Base-by-base conservation (phyloP, 2,329 filamentous ascomycete genomes). In the Penicillium sp. region DNA sequence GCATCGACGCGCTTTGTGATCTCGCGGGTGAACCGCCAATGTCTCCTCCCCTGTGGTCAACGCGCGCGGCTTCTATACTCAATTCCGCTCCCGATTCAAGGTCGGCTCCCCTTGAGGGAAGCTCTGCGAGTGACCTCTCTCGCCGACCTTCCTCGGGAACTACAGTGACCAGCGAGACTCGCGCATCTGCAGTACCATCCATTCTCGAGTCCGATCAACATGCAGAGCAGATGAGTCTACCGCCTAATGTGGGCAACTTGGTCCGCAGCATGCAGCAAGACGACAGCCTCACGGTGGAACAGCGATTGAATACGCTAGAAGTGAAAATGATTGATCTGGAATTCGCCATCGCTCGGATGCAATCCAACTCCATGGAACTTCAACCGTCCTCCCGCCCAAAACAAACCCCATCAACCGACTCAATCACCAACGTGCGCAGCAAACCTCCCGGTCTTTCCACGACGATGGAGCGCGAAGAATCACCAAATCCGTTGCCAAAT, bases 321-420 rank as follows among this genome's bases (percentile, higher is more conserved):
- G 75, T 78, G 20, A 78, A 78, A 52, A 59, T 77, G 43, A 75
- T 76, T 54, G 75, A 77, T 42, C 65, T 78, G 4, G 75, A 78
- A 54, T 75, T 75, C 47, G 75, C 75, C 4, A 73, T 78, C 51
- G 72, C 74, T 1, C 72, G 75, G 45, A 66, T 78, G 50, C 75
- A 77, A 56, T 69, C 65, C 41, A 64, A 56, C 27, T 56, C 63
- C 10, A 49, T 59, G 32, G 60, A 60, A 20, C 42, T 37, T 54
- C 49, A 59, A 15, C 44, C 44, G 12, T 43, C 52, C 24, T 50
- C 48, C 3, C 54, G 50, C 12, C 56, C 57, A 10, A 60, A 52
- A 25, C 32, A 55, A 32, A 50, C 54, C 8, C 54, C 57, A 15
- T 45, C 57, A 6, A 29, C 47, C 25, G 53, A 53, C 3, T 52